These are phyloP conservation scores for Stephania cephalantha DNA, from an alignment of 164 flowering plant genomes.

Conservation along the genomic window DNA sequence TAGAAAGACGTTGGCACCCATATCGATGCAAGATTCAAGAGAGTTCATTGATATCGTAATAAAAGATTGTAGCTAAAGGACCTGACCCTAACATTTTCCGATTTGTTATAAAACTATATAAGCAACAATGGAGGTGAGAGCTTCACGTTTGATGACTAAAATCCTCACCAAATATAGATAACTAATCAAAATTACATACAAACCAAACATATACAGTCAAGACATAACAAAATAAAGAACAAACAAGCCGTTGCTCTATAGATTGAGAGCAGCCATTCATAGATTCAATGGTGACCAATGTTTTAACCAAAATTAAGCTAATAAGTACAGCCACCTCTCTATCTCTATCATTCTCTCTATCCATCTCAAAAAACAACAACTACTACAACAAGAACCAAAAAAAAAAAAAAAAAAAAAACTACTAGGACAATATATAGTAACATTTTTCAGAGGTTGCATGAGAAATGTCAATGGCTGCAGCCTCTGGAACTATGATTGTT, in stretches of 20 bases:
- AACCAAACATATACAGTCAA: background rate
- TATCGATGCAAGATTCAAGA: too few species aligned
- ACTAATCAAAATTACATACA: background rate
- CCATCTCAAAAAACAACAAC: too few species aligned
- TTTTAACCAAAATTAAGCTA: background rate
- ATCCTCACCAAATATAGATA: background rate
- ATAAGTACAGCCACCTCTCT: background rate
- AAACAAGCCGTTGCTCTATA: background rate
- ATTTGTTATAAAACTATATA: too few species aligned
- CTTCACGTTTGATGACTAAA: background rate
- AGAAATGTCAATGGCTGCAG: background rate
- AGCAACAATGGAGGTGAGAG: slow-evolving; percentile 3
- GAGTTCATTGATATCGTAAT: too few species aligned
- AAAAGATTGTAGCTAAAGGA: too few species aligned
- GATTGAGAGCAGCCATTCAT: background rate
- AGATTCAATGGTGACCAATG: background rate
- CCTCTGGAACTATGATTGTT: background rate
- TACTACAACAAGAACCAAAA: background rate
- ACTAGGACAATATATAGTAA: background rate
- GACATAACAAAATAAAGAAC: background rate
- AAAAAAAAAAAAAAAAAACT: background rate
- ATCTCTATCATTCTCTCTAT: background rate
- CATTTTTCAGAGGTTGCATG: slow-evolving; percentile 6
- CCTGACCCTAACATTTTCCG: too few species aligned
- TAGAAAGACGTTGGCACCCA: too few species aligned